Evolutionary conservation across 306 rosid species (phyloP), one percentile per base, ranked within the genome.

Genomic region (Sicyos baderoa): DNA sequence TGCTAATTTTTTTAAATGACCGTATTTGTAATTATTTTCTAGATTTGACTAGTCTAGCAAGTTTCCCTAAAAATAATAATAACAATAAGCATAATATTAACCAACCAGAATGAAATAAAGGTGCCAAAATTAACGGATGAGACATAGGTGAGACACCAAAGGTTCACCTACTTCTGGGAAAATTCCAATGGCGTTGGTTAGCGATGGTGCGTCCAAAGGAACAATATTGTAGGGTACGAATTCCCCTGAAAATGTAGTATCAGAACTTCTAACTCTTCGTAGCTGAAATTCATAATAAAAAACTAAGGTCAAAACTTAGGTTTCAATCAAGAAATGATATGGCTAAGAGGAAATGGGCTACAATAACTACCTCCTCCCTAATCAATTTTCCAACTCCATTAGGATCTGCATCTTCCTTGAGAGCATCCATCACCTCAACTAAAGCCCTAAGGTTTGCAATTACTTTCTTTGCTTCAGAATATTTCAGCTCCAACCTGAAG

Each of bases 371-470:
- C 98, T 93, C 98, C 78, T 86, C 98, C 75, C 2, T 80, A 68
- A 93, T 90, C 75, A 80, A 87, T 61, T 87, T 83, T 65, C 97
- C 97, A 77, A 93, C 90, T 65, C 94, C 90, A 37, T 27, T 70
- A 35, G 97, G 94, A 84, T 85, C 96, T 56, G 94, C 98, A 78
- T 82, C 90, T 74, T 82, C 75, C 77, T 87, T 90, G 74, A 88
- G 91, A 23, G 81, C 89, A 81, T 93, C 96, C 96, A 93, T 85
- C 76, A 89, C 98, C 86, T 89, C 96, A 80, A 89, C 88, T 69
- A 93, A 83, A 68, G 96, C 98, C 74, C 84, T 87, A 70, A 86
- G 65, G 58, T 83, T 93, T 51, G 97, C 93, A 73, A 93, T 79
- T 58, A 82, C 84, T 76, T 69, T 93, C 84, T 74, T 93, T 84